These are phyloP conservation scores for Apiospora aurea DNA, from an alignment of 2,329 filamentous ascomycete species.

Conservation along the genomic window DNA sequence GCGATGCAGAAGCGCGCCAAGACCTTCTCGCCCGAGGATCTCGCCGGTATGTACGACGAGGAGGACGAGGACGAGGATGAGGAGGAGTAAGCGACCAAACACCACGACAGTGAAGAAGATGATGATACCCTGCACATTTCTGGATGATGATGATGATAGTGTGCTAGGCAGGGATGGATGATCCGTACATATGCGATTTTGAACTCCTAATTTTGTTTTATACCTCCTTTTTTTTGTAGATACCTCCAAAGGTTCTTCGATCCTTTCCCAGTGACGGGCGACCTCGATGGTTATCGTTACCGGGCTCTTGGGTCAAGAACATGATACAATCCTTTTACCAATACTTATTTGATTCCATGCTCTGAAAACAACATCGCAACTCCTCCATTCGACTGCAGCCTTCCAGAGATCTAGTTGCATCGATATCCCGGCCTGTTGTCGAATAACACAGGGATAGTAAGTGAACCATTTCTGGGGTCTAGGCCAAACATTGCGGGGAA, in stretches of 20 bases:
- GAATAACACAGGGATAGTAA: not conserved
- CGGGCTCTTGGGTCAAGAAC: conserved; percentile 5
- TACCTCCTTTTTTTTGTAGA: conserved; percentile 1
- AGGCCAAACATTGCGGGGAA: conserved; percentile 2
- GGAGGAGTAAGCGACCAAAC: conserved; percentile 6
- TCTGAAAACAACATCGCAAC: not conserved
- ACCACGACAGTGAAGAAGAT: not conserved
- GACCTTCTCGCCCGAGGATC: conserved; percentile 23
- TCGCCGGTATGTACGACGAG: conserved; percentile 25
- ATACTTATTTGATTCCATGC: not conserved
- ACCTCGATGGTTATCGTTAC: not conserved
- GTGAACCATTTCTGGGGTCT: not conserved
- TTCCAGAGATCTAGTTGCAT: not conserved
- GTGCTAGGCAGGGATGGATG: not conserved
- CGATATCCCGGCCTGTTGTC: not conserved
- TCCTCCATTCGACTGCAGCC: not conserved
- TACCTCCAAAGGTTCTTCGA: not conserved
- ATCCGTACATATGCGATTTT: not conserved
- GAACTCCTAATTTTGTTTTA: not conserved
- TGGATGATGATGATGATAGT: not conserved
- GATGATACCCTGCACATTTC: not conserved
- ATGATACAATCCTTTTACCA: conserved; percentile 21
- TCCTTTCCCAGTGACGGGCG: not conserved
- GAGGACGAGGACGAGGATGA: conserved; percentile 26
- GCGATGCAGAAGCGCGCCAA: conserved; percentile 25